Percentiles rank a stretch among this genome's conserved stretches.
Evolutionary conservation across 2,329 filamentous ascomycete genomes (phyloP).

Genomic region (Aspergillus sp.): DNA sequence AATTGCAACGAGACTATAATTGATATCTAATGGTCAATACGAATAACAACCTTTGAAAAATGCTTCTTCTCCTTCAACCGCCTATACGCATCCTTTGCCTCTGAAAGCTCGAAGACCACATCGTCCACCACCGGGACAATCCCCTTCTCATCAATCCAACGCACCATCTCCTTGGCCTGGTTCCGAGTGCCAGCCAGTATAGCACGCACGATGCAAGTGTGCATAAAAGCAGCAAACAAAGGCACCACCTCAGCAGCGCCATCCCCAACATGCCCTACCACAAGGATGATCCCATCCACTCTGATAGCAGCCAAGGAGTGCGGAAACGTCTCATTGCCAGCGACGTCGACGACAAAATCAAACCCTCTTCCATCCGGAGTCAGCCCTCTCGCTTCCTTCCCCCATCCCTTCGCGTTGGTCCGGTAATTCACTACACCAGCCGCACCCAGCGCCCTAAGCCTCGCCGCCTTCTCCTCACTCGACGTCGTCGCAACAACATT

Average conservation of each 20-base stretch:
- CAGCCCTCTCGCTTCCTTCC: constrained; percentile 9
- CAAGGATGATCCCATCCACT: constrained; percentile 1
- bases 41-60: constrained; percentile 8
- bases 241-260: neutral
- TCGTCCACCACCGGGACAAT: constrained; percentile 5
- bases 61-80: constrained; percentile 4
- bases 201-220: constrained; percentile 4
- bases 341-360: constrained; percentile 4
- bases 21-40: neutral
- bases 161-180: constrained; percentile 1
- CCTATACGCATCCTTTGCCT: constrained; percentile 6
- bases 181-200: neutral
- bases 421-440: constrained; percentile 60
- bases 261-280: neutral
- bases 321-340: constrained; percentile 1
- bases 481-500: constrained; percentile 60
- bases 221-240: neutral
- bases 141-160: constrained; percentile 1
- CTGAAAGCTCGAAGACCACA: constrained; percentile 5
- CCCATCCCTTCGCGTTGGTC: constrained; percentile 27
- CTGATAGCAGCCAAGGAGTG: neutral
- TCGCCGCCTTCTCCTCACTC: constrained; percentile 48
- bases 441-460: constrained; percentile 54
- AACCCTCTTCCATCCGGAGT: constrained; percentile 25
- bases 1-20: no score